Conservation (phyloP, 495 filamentous ascomycete species). For the Aspergillus homomorphus region DNA sequence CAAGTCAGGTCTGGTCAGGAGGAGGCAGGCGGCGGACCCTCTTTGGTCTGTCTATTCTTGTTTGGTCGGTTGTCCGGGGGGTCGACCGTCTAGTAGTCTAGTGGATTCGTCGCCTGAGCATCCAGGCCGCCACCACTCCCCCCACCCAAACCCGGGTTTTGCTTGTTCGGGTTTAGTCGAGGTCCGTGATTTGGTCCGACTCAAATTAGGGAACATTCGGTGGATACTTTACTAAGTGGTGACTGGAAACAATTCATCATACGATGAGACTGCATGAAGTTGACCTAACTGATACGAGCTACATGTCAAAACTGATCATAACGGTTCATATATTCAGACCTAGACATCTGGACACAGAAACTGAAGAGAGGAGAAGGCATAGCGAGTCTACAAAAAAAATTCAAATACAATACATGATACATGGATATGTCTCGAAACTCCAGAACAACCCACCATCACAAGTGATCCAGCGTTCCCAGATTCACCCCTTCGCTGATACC, state of each 20-base stretch:
- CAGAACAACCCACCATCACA: conserved; percentile 24
- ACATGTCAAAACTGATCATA: no score
- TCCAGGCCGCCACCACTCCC: conserved; percentile 11
- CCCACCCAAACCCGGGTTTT: neutral
- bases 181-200: neutral
- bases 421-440: conserved; percentile 45
- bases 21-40: neutral
- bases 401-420: conserved; percentile 42
- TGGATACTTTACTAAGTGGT: no score
- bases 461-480: conserved; percentile 22
- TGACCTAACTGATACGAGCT: no score
- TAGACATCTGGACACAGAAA: neutral
- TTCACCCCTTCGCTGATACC: conserved; percentile 33
- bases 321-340: no score
- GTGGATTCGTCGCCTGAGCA: conserved; percentile 17
- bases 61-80: neutral
- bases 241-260: neutral
- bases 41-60: no score
- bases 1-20: conserved; percentile 7
- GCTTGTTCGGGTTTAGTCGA: conserved; percentile 5
- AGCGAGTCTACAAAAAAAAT: conserved; percentile 33
- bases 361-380: conserved; percentile 28
- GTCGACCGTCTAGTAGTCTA: neutral
- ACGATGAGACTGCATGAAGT: neutral
- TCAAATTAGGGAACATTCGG: neutral